Conservation (phyloP, 1,284 basidiomycete genomes). For the Naganishia sp. region DNA sequence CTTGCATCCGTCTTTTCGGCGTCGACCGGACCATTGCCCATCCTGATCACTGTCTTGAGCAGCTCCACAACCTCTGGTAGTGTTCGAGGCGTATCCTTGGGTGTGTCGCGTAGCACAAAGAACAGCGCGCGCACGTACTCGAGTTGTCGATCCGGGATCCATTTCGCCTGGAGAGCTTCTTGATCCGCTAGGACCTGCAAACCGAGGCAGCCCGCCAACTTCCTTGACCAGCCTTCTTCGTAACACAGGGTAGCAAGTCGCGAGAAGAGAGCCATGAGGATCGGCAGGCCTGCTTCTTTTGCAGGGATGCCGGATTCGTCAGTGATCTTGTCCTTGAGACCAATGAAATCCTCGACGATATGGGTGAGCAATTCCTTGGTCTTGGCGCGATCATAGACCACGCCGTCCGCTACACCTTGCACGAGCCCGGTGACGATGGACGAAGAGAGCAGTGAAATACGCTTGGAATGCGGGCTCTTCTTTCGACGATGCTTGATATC, state of each 20-base stretch:
- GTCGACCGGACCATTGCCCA: constrained; percentile 60
- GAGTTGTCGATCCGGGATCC: constrained; percentile 84
- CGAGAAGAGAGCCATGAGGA: constrained; percentile 74
- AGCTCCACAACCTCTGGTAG: constrained; percentile 78
- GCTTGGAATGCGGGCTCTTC: constrained; percentile 32
- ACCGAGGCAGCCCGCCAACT: constrained; percentile 81
- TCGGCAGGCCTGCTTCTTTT: constrained; percentile 48
- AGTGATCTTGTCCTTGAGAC: constrained; percentile 56
- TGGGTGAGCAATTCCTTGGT: constrained; percentile 61
- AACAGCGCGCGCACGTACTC: constrained; percentile 89
- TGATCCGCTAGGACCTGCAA: constrained; percentile 75
- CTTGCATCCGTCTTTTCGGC: constrained; percentile 51
- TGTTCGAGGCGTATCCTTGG: constrained; percentile 81
- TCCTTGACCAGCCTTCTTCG: constrained; percentile 82
- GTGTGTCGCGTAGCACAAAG: constrained; percentile 94
- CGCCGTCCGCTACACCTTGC: constrained; percentile 67
- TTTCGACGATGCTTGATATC: constrained; percentile 56
- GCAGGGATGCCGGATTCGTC: constrained; percentile 48
- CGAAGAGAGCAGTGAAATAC: constrained; percentile 60
- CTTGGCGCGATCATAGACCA: constrained; percentile 61
- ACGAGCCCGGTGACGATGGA: constrained; percentile 77
- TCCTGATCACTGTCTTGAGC: constrained; percentile 72
- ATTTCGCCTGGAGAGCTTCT: constrained; percentile 71
- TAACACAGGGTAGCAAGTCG: constrained; percentile 81
- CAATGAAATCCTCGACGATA: constrained; percentile 70